A percentile compares a stretch with the other conserved stretches of the same genome.
These are phyloP conservation scores for Xerocomus tenax DNA, from an alignment of 1,284 basidiomycete genomes.

Conservation along the genomic window DNA sequence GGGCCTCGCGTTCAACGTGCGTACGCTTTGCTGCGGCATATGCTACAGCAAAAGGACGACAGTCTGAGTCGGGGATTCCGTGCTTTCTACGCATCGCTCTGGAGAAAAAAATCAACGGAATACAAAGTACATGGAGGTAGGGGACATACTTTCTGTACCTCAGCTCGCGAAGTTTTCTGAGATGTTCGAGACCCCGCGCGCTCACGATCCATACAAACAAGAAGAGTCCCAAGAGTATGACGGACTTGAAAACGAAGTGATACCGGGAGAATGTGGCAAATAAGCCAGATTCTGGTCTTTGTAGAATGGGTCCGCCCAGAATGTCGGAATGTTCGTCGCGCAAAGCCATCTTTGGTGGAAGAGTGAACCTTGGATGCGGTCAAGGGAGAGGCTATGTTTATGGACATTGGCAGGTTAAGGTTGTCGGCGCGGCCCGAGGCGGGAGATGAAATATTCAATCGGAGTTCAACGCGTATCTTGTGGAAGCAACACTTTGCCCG, in stretches of 20 bases:
- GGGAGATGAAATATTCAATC: constrained; percentile 22
- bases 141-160: constrained; percentile 50
- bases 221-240: constrained; percentile 30
- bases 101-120: constrained; percentile 9
- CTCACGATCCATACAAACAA: constrained; percentile 31
- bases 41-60: constrained; percentile 74
- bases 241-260: constrained; percentile 33
- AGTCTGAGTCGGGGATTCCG: constrained; percentile 73
- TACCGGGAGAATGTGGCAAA: constrained; percentile 31
- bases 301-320: constrained; percentile 47
- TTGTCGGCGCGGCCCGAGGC: constrained; percentile 17
- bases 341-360: constrained; percentile 36
- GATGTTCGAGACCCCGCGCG: constrained; percentile 34
- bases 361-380: constrained; percentile 16
- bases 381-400: constrained; percentile 13
- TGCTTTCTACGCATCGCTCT: constrained; percentile 60
- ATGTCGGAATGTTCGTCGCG: constrained; percentile 58
- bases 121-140: constrained; percentile 4
- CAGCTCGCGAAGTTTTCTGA: constrained; percentile 48
- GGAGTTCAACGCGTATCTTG: too few species aligned
- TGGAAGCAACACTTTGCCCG: too few species aligned
- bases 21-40: constrained; percentile 57
- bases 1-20: constrained; percentile 40
- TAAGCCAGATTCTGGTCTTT: constrained; percentile 30
- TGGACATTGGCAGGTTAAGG: background rate